Evolutionary conservation across 768 basidiomycete species (phyloP).

Genomic region (Leccinum boreale): DNA sequence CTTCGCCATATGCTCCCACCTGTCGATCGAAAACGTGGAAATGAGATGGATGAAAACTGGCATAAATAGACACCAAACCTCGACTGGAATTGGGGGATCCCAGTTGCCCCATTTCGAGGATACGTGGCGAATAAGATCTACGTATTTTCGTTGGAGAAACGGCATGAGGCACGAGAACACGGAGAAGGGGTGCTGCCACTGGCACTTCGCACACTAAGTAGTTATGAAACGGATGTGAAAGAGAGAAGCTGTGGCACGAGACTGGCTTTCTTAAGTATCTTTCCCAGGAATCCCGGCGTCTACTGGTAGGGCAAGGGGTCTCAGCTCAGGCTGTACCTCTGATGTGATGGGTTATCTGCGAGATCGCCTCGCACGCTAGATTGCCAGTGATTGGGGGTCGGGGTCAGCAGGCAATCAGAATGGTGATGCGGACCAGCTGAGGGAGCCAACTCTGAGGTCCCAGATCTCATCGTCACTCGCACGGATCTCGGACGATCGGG

Average conservation of each 20-base stretch:
- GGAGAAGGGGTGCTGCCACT: neutral
- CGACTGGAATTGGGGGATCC: conserved; percentile 34
- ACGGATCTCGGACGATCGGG: neutral
- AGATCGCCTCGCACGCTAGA: neutral
- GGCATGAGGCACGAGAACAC: conserved; percentile 4
- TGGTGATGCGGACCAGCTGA: neutral
- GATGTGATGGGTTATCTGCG: neutral
- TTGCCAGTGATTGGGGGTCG: neutral
- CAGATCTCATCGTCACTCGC: neutral
- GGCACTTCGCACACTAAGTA: neutral
- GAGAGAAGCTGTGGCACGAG: neutral
- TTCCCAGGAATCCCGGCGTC: conserved; percentile 1
- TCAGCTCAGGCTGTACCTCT: neutral
- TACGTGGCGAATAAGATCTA: conserved; percentile 30
- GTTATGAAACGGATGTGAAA: neutral
- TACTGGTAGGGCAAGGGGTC: neutral
- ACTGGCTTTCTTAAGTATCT: neutral
- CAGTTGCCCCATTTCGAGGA: conserved; percentile 39
- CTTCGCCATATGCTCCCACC: conserved; percentile 35
- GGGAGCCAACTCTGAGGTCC: neutral
- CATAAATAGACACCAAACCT: conserved; percentile 17
- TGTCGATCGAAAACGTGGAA: neutral
- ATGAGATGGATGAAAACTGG: neutral
- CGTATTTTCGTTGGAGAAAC: conserved; percentile 30
- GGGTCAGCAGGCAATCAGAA: neutral